Base-by-base conservation (phyloP, 2,329 filamentous ascomycete species). In the Trichoderma sp. region DNA sequence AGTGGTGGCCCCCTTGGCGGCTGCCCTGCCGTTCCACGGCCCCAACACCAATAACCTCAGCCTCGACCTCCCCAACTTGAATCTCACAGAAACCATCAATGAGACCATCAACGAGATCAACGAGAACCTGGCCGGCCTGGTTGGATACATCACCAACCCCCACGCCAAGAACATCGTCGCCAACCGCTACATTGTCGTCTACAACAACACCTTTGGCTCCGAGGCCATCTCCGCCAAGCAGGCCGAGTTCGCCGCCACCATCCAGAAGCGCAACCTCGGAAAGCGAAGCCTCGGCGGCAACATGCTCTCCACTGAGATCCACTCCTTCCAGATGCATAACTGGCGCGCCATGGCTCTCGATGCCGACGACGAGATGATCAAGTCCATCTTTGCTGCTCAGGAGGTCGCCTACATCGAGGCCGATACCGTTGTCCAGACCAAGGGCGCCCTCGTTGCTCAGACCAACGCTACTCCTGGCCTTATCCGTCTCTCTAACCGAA, bases 171-270 rank as follows among this genome's bases (percentile, higher is more conserved):
- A 87, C 73, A 77, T 85, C 70, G 83, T 90, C 59, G 79, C 85
- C 43, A 84, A 87, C 79, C 81, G 83, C 60, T 91, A 89, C 78
- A 90, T 91, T 71, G 87, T 90, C 67, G 87, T 91, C 69, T 90
- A 89, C 81, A 87, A 89, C 77, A 81, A 81, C 72, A 84, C 83
- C 68, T 84, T 83, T 72, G 81, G 79, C 71, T 79, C 83, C 27
- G 82, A 82, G 19, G 79, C 80, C 47, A 84, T 90, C 73, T 77
- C 80, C 47, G 79, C 82, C 60, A 85, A 88, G 76, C 79, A 87
- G 74, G 77, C 80, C 37, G 81, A 78, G 68, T 82, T 88, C 74
- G 82, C 80, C 68, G 75, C 81, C 53, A 77, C 83, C 56, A 77
- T 90, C 68, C 80, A 84, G 76, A 88, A 86, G 79, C 86, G 87